Evolutionary conservation across 768 basidiomycete genomes (phyloP).

Genomic region (Calocybe cyanea): DNA sequence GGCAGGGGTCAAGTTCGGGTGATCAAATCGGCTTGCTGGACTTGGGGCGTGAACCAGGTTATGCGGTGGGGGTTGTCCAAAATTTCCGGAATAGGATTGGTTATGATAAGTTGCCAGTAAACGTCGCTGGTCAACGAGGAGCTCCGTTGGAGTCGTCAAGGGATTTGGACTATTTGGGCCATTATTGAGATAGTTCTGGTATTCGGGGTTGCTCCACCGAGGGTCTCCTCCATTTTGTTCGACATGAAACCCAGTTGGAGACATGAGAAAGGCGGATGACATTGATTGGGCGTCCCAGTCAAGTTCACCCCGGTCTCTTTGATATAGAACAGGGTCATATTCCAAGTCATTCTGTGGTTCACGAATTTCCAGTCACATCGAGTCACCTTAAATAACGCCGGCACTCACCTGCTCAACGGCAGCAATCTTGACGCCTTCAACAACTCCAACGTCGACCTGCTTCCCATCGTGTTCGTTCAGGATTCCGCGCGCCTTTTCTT

Average conservation of each 20-base stretch:
- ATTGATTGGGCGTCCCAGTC: slow-evolving; percentile 85
- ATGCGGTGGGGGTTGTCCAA: neutral
- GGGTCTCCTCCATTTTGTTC: neutral
- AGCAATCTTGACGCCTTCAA: slow-evolving; percentile 78
- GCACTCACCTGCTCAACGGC: slow-evolving; percentile 61
- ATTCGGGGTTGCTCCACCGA: neutral
- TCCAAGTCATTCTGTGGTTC: slow-evolving; percentile 57
- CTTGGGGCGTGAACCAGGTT: neutral
- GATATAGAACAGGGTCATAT: slow-evolving; percentile 71
- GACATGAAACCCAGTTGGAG: neutral
- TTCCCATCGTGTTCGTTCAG: slow-evolving; percentile 73
- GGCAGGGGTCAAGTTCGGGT: neutral
- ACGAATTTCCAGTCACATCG: neutral
- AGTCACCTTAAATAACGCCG: neutral
- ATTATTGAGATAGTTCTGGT: neutral
- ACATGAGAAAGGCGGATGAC: slow-evolving; percentile 37
- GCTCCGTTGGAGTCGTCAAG: neutral
- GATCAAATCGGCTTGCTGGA: neutral
- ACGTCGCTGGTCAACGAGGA: slow-evolving; percentile 10
- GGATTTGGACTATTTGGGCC: slow-evolving; percentile 1
- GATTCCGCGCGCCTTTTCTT: slow-evolving; percentile 42
- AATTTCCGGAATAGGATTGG: neutral
- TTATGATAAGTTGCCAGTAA: neutral
- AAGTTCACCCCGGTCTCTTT: slow-evolving; percentile 75
- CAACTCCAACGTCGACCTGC: slow-evolving; percentile 63